Conservation (phyloP, 2,329 filamentous ascomycete genomes). For the Pseudocercospora pini-densiflorae region DNA sequence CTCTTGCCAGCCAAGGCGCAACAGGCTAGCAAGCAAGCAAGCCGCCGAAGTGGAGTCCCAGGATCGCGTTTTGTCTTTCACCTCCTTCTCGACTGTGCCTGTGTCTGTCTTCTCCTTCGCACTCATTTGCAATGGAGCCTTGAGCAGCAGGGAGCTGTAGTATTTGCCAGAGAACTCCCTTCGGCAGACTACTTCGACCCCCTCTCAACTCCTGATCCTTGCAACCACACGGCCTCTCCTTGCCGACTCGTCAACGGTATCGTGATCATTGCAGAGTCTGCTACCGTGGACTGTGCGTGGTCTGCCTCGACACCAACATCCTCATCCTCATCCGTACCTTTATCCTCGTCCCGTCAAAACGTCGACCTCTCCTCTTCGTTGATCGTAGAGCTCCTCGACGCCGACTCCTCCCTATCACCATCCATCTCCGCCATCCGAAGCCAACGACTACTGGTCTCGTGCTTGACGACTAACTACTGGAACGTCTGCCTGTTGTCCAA, state of each 20-base stretch:
- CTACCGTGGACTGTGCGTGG: constrained; percentile 31
- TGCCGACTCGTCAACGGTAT: constrained; percentile 28
- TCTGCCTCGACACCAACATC: constrained; percentile 25
- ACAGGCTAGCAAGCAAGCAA: not conserved
- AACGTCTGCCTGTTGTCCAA: constrained; percentile 8
- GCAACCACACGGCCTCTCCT: constrained; percentile 26
- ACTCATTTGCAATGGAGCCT: constrained; percentile 28
- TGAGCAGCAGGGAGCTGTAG: constrained; percentile 28
- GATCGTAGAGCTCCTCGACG: constrained; percentile 45
- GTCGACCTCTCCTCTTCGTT: constrained; percentile 49
- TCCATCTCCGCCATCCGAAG: constrained; percentile 8
- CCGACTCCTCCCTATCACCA: constrained; percentile 16
- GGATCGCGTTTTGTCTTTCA: constrained; percentile 9
- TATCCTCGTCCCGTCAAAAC: constrained; percentile 17
- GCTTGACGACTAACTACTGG: constrained; percentile 8
- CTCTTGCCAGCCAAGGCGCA: not conserved
- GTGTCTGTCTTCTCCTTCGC: constrained; percentile 15
- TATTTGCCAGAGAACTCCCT: constrained; percentile 26
- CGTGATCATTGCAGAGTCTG: constrained; percentile 31
- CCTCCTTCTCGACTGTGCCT: constrained; percentile 15
- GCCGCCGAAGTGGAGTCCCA: not conserved
- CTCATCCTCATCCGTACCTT: constrained; percentile 12
- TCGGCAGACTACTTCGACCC: constrained; percentile 22
- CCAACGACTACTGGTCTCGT: constrained; percentile 24
- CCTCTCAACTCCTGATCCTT: constrained; percentile 27